Base-by-base conservation (phyloP, 176 grass and related monocot genomes). In the Raddia distichophylla region DNA sequence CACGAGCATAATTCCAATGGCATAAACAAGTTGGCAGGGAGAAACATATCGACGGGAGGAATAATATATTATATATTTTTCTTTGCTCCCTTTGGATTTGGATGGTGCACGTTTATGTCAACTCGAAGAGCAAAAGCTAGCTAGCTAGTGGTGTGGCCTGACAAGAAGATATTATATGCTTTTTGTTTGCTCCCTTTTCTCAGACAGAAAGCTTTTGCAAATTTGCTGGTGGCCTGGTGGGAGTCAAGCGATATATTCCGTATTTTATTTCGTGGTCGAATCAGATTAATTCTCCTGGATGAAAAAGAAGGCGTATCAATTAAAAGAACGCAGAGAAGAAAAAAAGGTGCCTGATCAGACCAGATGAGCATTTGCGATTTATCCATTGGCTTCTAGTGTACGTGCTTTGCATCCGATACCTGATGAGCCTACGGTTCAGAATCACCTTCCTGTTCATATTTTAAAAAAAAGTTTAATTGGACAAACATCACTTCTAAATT, bases 171-270 rank as follows among this genome's bases (percentile, higher is more conserved):
- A 80, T 5, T 47, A 48, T 74, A 69, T 84, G 82, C 69, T 62
- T 80, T 76, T 50, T 35, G 18, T 71, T 76, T 85, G 82, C 82
- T 68, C 81, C 87, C 82, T 76, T 81, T 65, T 81, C 77, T 85
- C 77, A 59, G 82, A 89, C 82, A 89, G 82, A 81, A 89, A 85
- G 71, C 77, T 89, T 89, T 89, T 76, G 64, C 77, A 89, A 85
- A 85, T 57, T 77, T 89, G 64, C 27, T 27, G 27, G 27, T 27
- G 27, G 27, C 64, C 37, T 76, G 76, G 71, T 85, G 67, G 64
- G 71, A 81, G 77, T 85, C 71, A 85, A 50, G 37, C 2, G 37
- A 61, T 55, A 85, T 70, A 76, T 85, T 89, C 77, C 42, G 45
- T 54, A 69, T 68, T 84, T 70, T 70, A 64, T 76, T 80, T 27